Evolutionary conservation across 176 grass and related monocot species (phyloP).

Genomic region (Carex pumila): DNA sequence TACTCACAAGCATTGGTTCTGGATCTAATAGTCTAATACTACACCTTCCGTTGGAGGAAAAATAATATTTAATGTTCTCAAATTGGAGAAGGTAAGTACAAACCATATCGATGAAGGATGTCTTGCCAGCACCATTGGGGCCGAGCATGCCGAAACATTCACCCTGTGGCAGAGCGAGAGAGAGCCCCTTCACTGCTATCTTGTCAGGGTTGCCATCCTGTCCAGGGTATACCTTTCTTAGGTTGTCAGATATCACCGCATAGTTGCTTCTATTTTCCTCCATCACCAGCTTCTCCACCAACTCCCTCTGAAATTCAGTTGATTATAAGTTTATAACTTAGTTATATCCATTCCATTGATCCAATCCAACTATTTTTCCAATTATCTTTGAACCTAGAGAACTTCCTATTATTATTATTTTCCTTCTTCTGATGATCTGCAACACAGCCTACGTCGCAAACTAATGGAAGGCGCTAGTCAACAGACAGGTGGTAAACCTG

Average conservation of each 20-base stretch:
- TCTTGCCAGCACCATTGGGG: slow-evolving; percentile 90
- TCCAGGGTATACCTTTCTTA: slow-evolving; percentile 72
- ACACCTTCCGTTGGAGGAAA: neutral
- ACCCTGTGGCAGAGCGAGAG: slow-evolving; percentile 77
- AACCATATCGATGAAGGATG: slow-evolving; percentile 96
- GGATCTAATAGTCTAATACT: no score
- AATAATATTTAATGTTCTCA: neutral
- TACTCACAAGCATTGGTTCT: neutral
- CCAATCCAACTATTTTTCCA: neutral
- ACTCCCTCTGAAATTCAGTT: slow-evolving; percentile 43
- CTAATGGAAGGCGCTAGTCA: no score
- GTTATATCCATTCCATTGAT: neutral
- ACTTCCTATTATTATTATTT: neutral
- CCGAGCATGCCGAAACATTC: slow-evolving; percentile 99
- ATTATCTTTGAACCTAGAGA: neutral
- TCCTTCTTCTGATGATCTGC: no score
- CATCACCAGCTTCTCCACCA: slow-evolving; percentile 58
- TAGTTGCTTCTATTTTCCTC: slow-evolving; percentile 35
- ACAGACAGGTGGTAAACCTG: no score
- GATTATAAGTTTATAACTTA: slow-evolving; percentile 1
- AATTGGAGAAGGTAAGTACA: neutral
- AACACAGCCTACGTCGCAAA: no score
- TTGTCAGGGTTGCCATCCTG: slow-evolving; percentile 86
- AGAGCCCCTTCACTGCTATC: slow-evolving; percentile 71
- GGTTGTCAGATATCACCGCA: slow-evolving; percentile 62